These are phyloP conservation scores for Delitschia confertaspora DNA, from an alignment of 495 filamentous ascomycete genomes.

Conservation along the genomic window DNA sequence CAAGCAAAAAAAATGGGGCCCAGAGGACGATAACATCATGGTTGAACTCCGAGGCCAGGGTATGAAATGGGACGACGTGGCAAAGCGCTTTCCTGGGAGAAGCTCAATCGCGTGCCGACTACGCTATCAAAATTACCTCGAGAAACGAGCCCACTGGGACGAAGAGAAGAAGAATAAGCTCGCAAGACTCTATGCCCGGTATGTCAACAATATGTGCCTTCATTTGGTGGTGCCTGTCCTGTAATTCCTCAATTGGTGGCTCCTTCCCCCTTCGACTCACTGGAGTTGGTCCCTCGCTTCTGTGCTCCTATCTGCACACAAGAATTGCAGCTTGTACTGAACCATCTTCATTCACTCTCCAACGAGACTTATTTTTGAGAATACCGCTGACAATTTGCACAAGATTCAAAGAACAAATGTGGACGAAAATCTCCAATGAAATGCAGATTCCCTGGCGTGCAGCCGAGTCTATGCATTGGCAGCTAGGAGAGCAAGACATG, in stretches of 20 bases:
- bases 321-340: too few species aligned
- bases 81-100: conserved; percentile 75
- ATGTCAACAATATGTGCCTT: too few species aligned
- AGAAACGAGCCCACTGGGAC: conserved; percentile 84
- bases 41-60: conserved; percentile 79
- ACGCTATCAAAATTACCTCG: conserved; percentile 96
- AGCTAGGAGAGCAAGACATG: conserved; percentile 88
- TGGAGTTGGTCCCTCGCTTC: too few species aligned
- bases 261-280: too few species aligned
- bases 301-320: too few species aligned
- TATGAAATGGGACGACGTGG: conserved; percentile 99
- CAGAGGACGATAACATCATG: conserved; percentile 81
- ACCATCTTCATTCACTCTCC: conserved; percentile 1
- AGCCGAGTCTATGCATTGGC: conserved; percentile 97
- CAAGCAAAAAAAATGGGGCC: conserved; percentile 93
- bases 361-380: neutral
- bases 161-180: conserved; percentile 97
- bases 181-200: conserved; percentile 92
- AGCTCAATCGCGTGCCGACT: conserved; percentile 89
- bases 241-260: too few species aligned
- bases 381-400: conserved; percentile 6
- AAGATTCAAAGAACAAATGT: conserved; percentile 97
- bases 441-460: conserved; percentile 96
- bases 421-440: conserved; percentile 85
- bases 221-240: too few species aligned